Evolutionary conservation across 345 rosid genomes (phyloP).

Genomic region (Isatis tinctoria): DNA sequence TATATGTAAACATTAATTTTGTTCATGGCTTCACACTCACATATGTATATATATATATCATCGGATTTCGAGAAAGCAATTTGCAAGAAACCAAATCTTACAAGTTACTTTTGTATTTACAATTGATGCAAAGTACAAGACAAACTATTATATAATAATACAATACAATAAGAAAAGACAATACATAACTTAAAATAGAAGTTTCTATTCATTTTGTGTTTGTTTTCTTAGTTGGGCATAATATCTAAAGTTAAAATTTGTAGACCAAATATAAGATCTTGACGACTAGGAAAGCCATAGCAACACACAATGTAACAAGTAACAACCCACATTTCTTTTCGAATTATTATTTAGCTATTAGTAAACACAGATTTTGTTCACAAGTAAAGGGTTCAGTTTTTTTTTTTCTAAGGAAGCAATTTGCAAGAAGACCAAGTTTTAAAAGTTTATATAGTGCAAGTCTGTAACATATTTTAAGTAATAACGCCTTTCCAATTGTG

Average conservation of each 20-base stretch:
- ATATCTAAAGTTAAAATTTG: background rate
- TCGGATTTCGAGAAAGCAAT: background rate
- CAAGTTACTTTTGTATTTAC: background rate
- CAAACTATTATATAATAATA: background rate
- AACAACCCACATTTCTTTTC: background rate
- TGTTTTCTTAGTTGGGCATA: background rate
- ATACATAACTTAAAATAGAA: background rate
- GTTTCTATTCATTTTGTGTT: background rate
- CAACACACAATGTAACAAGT: background rate
- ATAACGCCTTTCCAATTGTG: too few relatives aligned
- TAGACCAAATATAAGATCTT: background rate
- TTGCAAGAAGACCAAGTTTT: too few relatives aligned
- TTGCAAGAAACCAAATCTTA: background rate
- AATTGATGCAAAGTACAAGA: background rate
- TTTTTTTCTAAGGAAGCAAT: too few relatives aligned
- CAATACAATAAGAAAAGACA: background rate
- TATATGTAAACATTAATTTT: background rate
- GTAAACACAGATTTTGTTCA: too few relatives aligned
- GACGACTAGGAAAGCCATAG: background rate
- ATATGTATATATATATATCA: too few relatives aligned
- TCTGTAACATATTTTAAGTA: too few relatives aligned
- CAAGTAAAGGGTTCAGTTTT: too few relatives aligned
- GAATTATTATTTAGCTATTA: too few relatives aligned
- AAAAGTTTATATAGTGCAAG: too few relatives aligned
- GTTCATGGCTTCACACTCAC: background rate